Percentiles rank a stretch among this genome's conserved stretches.
Evolutionary conservation across 2,329 filamentous ascomycete genomes (phyloP).

Genomic region (Penicillium frequentans): DNA sequence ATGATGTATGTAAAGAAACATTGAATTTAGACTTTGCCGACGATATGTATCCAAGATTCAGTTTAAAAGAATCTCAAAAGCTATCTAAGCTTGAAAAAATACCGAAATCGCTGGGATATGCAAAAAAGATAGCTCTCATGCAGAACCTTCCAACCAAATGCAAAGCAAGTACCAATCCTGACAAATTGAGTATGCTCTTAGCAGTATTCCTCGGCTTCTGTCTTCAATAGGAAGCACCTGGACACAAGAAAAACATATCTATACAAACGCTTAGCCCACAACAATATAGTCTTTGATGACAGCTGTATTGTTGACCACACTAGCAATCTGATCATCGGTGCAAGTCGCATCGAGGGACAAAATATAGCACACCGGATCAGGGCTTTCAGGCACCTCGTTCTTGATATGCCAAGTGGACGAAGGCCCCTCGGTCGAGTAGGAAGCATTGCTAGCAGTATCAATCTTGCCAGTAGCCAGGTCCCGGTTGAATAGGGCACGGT

Average conservation of each 20-base stretch:
- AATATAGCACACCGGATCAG: slow-evolving; percentile 48
- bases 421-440: slow-evolving; percentile 43
- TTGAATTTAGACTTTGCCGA: neutral
- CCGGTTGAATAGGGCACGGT: slow-evolving; percentile 50
- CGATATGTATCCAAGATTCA: neutral
- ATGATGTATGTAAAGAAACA: no score
- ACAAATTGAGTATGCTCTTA: no score
- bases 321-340: slow-evolving; percentile 44
- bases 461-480: slow-evolving; percentile 58
- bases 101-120: neutral
- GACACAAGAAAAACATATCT: neutral
- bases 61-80: no score
- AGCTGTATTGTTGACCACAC: slow-evolving; percentile 47
- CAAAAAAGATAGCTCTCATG: neutral
- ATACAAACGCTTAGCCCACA: slow-evolving; percentile 22
- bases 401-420: slow-evolving; percentile 46
- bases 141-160: neutral
- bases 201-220: neutral
- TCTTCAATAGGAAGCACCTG: neutral
- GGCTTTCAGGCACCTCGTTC: slow-evolving; percentile 43
- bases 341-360: slow-evolving; percentile 41
- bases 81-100: neutral
- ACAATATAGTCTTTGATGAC: slow-evolving; percentile 50
- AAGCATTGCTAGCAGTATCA: slow-evolving; percentile 32
- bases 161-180: neutral